phyloP scores from a whole-genome alignment of 148 eudicot species.

The Chenopodium berlandieri region DNA sequence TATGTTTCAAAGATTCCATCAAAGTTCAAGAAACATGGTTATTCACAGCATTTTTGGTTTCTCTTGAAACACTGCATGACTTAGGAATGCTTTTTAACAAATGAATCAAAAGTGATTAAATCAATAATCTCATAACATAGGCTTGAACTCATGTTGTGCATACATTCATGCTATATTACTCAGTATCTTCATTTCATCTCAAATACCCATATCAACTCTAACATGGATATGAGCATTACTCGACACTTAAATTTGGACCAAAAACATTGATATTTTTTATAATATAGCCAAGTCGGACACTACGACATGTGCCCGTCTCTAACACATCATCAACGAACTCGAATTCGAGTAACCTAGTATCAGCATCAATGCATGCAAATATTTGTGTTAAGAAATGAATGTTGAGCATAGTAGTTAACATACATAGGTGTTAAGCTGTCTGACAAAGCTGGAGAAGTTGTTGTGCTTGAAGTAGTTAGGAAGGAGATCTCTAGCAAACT shows the following conservation, averaged over 20 bases:
- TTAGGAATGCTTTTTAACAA: background rate
- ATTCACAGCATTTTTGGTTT: background rate
- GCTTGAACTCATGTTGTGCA: background rate
- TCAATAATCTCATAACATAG: too few relatives aligned
- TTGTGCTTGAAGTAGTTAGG: slow-evolving; percentile 73
- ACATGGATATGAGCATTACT: background rate
- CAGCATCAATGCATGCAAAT: slow-evolving; percentile 2
- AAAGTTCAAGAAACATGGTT: background rate
- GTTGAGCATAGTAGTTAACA: slow-evolving; percentile 3
- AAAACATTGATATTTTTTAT: background rate
- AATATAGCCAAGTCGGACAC: too few relatives aligned
- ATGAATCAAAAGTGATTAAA: background rate
- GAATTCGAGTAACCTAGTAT: background rate
- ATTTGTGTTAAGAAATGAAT: background rate
- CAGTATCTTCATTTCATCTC: background rate
- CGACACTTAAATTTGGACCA: background rate
- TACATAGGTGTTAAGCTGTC: slow-evolving; percentile 70
- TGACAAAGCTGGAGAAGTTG: slow-evolving; percentile 64
- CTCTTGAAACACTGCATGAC: slow-evolving; percentile 4
- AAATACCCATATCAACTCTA: background rate
- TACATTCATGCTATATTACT: background rate
- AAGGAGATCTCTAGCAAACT: slow-evolving; percentile 59
- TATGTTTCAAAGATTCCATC: background rate
- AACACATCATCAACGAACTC: background rate
- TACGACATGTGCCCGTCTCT: too few relatives aligned